Base-by-base conservation (phyloP, 768 basidiomycete genomes). In the Rhizopogon vinicolor region DNA sequence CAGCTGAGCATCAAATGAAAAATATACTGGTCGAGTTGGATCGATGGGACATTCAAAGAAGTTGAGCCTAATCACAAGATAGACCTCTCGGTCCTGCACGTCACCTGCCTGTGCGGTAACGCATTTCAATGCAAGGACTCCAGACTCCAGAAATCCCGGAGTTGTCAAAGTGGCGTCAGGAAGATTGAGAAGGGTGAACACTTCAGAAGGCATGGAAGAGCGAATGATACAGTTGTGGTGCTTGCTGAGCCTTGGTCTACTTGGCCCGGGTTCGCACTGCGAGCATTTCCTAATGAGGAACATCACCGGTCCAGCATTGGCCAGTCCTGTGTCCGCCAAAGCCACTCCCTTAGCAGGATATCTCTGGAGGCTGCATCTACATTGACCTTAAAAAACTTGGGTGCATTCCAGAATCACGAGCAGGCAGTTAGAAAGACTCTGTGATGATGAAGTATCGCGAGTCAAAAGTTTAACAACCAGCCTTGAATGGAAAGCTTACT, bases 51-150 rank as follows among this genome's bases (percentile, higher is more conserved):
- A 71, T 62, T 90, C 87, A 43, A 80, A 74, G 3, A 68, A 41
- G 55, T 81, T 78, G 14, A 89, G 65, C 37, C 78, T 77, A 44
- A 89, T 65, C 19, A 90, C 82, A 52, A 91, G 82, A 68, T 83
- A 89, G 52, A 87, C 78, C 59, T 86, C 83, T 41, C 63, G 41
- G 19, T 71, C 52, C 39, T 59, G 55, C 19, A 65, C 54, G 18
- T 67, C 60, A 28, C 71, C 64, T 28, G 70, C 39, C 40, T 51
- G 73, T 52, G 71, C 63, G 28, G 73, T 64, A 33, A 89, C 78
- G 64, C 85, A 88, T 67, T 88, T 80, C 46, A 89, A 73, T 28
- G 74, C 74, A 55, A 84, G 76, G 16, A 62, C 57, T 25, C 85
- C 85, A 9, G 70, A 68, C 37, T 78, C 70, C 51, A 41, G 60